These are phyloP conservation scores for Aciculosporium take DNA, from an alignment of 2,329 filamentous ascomycete species.

Conservation along the genomic window DNA sequence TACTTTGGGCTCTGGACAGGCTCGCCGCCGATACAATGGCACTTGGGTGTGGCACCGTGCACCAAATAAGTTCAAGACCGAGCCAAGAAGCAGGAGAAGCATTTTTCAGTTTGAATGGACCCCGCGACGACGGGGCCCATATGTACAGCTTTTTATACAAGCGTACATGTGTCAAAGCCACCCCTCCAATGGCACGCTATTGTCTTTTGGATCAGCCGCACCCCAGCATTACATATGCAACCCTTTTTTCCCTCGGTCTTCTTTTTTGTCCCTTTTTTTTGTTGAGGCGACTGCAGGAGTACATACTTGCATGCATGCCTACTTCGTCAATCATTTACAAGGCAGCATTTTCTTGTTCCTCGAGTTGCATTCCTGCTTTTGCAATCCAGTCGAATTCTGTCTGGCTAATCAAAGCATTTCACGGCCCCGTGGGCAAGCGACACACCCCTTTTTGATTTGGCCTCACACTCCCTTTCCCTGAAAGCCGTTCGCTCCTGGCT, in stretches of 20 bases:
- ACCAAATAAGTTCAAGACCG: too few species aligned
- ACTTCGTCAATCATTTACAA: not conserved
- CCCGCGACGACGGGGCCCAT: too few species aligned
- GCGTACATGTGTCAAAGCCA: not conserved
- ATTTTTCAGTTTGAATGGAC: too few species aligned
- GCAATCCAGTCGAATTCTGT: conserved; percentile 21
- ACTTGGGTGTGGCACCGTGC: not conserved
- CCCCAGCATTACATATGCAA: conserved; percentile 9
- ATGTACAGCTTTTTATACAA: not conserved
- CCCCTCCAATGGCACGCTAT: conserved; percentile 9
- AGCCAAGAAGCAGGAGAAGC: not conserved
- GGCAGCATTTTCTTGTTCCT: not conserved
- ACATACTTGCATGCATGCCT: too few species aligned
- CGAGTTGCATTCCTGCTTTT: conserved; percentile 4
- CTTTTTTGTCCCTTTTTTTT: not conserved
- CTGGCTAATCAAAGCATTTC: too few species aligned
- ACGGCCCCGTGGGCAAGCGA: not conserved
- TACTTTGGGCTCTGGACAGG: too few species aligned
- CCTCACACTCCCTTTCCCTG: not conserved
- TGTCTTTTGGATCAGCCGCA: conserved; percentile 12
- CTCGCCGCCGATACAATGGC: not conserved
- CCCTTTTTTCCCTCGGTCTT: not conserved
- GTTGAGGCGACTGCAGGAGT: not conserved
- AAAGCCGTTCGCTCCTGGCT: too few species aligned
- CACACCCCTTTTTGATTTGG: not conserved